Conservation (phyloP, 352 stramenopile genomes). For the Pythium volutum region DNA sequence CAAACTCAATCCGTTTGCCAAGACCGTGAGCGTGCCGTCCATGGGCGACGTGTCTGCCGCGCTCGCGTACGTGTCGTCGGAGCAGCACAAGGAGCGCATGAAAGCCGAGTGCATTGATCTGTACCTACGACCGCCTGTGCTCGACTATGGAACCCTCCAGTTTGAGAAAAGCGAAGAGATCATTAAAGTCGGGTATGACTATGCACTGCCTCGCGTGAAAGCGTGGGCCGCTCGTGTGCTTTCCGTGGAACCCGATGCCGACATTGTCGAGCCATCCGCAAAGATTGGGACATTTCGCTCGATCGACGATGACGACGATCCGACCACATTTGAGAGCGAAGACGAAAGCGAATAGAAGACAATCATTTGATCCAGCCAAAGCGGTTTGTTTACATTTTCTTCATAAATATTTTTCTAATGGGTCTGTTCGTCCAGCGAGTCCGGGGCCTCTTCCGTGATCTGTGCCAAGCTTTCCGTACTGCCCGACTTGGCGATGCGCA, state of each 20-base stretch:
- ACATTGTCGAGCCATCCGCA: constrained; percentile 40
- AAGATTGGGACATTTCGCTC: constrained; percentile 5
- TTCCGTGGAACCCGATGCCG: constrained; percentile 51
- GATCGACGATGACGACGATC: constrained; percentile 7
- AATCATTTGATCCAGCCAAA: constrained; percentile 5
- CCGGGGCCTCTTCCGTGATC: constrained; percentile 49
- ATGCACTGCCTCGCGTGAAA: constrained; percentile 66
- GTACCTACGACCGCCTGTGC: constrained; percentile 86
- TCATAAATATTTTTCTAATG: constrained; percentile 33
- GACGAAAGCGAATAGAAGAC: background rate
- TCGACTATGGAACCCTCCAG: constrained; percentile 89
- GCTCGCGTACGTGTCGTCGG: constrained; percentile 87
- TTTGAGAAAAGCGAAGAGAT: constrained; percentile 93
- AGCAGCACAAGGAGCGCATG: constrained; percentile 86
- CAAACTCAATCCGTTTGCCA: constrained; percentile 87
- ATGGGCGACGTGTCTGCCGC: constrained; percentile 91
- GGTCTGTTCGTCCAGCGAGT: constrained; percentile 13
- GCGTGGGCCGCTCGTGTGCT: constrained; percentile 57
- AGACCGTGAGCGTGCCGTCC: constrained; percentile 86
- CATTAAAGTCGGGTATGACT: constrained; percentile 82
- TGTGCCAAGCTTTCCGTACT: constrained; percentile 47
- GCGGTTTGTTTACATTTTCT: background rate
- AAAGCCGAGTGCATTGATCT: constrained; percentile 85
- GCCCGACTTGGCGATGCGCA: constrained; percentile 44
- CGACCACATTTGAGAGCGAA: background rate